Conservation (phyloP, 345 rosid genomes). For the Adansonia digitata region DNA sequence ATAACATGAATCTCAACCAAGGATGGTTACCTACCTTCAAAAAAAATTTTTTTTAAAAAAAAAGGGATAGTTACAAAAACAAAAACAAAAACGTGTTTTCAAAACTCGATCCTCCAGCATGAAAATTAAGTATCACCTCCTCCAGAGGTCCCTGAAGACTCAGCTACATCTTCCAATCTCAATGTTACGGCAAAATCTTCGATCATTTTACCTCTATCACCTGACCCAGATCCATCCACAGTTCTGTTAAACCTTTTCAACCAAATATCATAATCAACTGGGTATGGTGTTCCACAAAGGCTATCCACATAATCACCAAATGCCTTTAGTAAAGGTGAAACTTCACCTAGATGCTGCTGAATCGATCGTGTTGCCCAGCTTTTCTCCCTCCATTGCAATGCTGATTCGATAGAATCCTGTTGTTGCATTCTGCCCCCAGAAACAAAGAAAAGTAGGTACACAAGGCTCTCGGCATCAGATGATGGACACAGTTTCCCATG, state of each 20-base stretch:
- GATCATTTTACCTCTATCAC: conserved; percentile 50
- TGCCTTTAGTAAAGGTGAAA: conserved; percentile 55
- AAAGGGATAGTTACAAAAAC: not conserved
- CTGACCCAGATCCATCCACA: conserved; percentile 30
- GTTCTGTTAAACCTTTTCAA: conserved; percentile 42
- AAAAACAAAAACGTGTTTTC: not conserved
- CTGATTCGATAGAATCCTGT: conserved; percentile 60
- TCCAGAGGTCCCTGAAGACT: conserved; percentile 34
- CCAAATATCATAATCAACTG: conserved; percentile 60
- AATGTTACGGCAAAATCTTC: conserved; percentile 30
- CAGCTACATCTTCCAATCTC: conserved; percentile 29
- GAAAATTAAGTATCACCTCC: conserved; percentile 12
- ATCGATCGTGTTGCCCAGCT: conserved; percentile 51
- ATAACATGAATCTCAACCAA: not conserved
- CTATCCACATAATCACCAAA: conserved; percentile 68
- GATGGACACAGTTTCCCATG: conserved; percentile 65
- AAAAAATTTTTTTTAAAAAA: no score
- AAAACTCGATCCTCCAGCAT: not conserved
- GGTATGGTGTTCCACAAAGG: conserved; percentile 66
- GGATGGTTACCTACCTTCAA: not conserved
- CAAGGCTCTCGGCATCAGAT: conserved; percentile 60
- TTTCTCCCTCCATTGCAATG: conserved; percentile 64
- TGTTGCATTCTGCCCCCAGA: conserved; percentile 50
- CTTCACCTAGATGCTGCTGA: conserved; percentile 54
- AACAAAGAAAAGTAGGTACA: conserved; percentile 43